Evolutionary conservation across 805 yeast species (phyloP), one percentile per base, ranked within the genome.

Genomic region (Wickerhamomyces xylosicus): DNA sequence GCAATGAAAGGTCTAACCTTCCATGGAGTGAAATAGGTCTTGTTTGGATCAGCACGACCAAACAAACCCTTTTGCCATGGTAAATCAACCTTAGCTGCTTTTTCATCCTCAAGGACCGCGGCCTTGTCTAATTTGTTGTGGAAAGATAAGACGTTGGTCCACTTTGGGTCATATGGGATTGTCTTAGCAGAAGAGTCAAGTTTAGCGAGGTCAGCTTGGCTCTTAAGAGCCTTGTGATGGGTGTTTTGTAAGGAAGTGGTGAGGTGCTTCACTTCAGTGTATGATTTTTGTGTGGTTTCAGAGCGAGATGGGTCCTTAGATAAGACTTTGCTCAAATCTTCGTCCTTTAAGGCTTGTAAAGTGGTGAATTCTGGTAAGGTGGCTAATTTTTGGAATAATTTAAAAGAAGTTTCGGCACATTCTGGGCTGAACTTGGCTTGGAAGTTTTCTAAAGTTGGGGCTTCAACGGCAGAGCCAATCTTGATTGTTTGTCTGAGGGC

Each of bases 11-110:
- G 92, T 63, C 96, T 81, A 48, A 96, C 94, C 43, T 79, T 72
- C 97, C 97, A 92, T 38, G 98, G 98, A 3, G 97, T 86, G 68
- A 90, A 92, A 63, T 81, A 92, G 4, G 89, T 74, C 63, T 84
- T 87, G 15, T 67, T 54, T 14, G 87, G 80, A 39, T 85, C 81
- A 48, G 75, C 61, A 52, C 95, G 79, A 18, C 97, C 97, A 59
- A 71, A 86, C 45, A 83, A 69, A 35, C 77, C 74, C 41, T 69
- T 69, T 62, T 86, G 95, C 89, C 92, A 85, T 41, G 95, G 95
- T 42, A 87, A 66, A 28, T 65, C 52, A 37, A 85, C 71, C n/a
- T 63, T 58, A 22, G 59, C 56, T 6, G 75, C 70, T 35, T 56
- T 52, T 49, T 75, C 82, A 44, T 74, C 67, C 52, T 75, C 82